Evolutionary conservation across 805 yeast genomes (phyloP).

Genomic region (Starmera quercuum): DNA sequence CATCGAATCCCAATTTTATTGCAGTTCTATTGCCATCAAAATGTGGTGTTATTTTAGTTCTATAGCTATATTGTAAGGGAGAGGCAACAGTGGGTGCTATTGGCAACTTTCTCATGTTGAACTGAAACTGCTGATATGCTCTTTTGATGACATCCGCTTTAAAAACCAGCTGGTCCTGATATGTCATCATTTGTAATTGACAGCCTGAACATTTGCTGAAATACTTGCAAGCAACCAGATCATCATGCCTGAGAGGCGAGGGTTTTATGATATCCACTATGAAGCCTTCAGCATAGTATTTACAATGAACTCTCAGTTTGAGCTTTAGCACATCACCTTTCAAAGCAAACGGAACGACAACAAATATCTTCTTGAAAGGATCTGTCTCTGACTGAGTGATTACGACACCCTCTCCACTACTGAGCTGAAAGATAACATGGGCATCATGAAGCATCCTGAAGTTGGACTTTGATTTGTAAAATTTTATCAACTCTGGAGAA

Average conservation of each 20-base stretch:
- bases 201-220: constrained; percentile 92
- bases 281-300: constrained; percentile 66
- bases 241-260: constrained; percentile 43
- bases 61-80: constrained; percentile 65
- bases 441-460: constrained; percentile 1
- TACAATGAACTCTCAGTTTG: constrained; percentile 67
- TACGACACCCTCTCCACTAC: constrained; percentile 84
- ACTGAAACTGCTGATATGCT: constrained; percentile 75
- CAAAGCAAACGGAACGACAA: constrained; percentile 73
- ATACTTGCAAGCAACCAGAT: constrained; percentile 54
- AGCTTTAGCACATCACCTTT: constrained; percentile 75
- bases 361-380: constrained; percentile 39
- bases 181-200: constrained; percentile 75
- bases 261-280: constrained; percentile 40
- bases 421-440: constrained; percentile 11
- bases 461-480: constrained; percentile 3
- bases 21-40: constrained; percentile 57
- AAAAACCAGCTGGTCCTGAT: constrained; percentile 60
- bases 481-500: constrained; percentile 3
- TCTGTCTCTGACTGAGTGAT: constrained; percentile 52
- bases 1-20: constrained; percentile 70
- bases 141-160: constrained; percentile 67
- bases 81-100: constrained; percentile 67
- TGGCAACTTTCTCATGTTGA: constrained; percentile 31
- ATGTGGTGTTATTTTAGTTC: constrained; percentile 94